These are phyloP conservation scores for Cutaneotrichosporon sp. DNA, from an alignment of 1,284 basidiomycete genomes.

Conservation along the genomic window DNA sequence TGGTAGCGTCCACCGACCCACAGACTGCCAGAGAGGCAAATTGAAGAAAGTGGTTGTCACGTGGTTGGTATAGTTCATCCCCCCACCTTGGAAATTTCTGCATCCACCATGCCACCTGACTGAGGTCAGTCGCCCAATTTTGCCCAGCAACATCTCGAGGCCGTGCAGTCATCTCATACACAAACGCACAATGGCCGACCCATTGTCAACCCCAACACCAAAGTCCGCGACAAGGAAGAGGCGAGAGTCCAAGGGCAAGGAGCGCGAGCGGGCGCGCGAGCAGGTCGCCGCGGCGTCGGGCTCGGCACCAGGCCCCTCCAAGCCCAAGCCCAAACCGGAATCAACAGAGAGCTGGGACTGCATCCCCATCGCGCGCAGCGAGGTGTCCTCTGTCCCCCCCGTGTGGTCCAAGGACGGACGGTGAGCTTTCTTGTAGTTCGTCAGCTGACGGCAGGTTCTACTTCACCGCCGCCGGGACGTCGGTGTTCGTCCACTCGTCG, in stretches of 20 bases:
- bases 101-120: background rate
- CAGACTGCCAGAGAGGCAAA: background rate
- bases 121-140: constrained; percentile 7
- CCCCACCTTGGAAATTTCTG: constrained; percentile 12
- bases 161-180: background rate
- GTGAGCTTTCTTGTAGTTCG: constrained; percentile 59
- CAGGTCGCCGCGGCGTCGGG: background rate
- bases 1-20: background rate
- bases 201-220: background rate
- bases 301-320: constrained; percentile 16
- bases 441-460: constrained; percentile 66
- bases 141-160: background rate
- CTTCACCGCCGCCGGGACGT: constrained; percentile 74
- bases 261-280: constrained; percentile 21
- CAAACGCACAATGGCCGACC: constrained; percentile 3
- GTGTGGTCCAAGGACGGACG: constrained; percentile 83
- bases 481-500: constrained; percentile 79
- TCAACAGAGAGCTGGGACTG: constrained; percentile 35
- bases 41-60: constrained; percentile 4
- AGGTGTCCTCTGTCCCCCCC: constrained; percentile 66
- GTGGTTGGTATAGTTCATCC: constrained; percentile 8
- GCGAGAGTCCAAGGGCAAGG: constrained; percentile 31
- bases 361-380: constrained; percentile 64
- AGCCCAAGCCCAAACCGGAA: constrained; percentile 17
- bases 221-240: constrained; percentile 1